Conservation (phyloP, 1,284 basidiomycete species). For the Leccinum fuscescens region DNA sequence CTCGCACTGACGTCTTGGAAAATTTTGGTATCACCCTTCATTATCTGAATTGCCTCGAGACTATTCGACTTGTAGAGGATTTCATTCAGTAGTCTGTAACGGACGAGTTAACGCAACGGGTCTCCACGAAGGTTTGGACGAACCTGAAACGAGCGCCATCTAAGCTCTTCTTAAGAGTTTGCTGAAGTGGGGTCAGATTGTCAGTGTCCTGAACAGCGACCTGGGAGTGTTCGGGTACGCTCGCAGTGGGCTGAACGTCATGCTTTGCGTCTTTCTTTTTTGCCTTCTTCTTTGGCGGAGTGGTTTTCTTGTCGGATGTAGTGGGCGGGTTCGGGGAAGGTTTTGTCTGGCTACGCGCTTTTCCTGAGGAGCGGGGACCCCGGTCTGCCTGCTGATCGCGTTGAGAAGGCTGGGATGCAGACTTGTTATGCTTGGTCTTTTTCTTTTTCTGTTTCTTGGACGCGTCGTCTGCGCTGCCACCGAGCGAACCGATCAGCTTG, state of each 20-base stretch:
- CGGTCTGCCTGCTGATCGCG: slow-evolving; percentile 8
- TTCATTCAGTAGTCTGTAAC: slow-evolving; percentile 82
- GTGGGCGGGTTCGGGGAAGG: neutral
- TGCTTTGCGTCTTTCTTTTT: slow-evolving; percentile 18
- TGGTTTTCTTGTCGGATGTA: neutral
- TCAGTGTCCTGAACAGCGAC: slow-evolving; percentile 9
- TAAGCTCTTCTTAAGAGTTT: slow-evolving; percentile 71
- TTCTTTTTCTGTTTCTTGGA: slow-evolving; percentile 38
- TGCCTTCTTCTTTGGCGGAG: slow-evolving; percentile 14
- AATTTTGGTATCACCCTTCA: slow-evolving; percentile 74
- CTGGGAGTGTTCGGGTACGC: slow-evolving; percentile 5
- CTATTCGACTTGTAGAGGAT: slow-evolving; percentile 83
- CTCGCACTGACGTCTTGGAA: slow-evolving; percentile 67
- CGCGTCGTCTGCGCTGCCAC: slow-evolving; percentile 24
- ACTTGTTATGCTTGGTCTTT: slow-evolving; percentile 21
- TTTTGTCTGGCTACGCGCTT: slow-evolving; percentile 4
- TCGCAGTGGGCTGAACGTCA: slow-evolving; percentile 3
- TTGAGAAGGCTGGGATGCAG: slow-evolving; percentile 18
- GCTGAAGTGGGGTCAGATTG: slow-evolving; percentile 71
- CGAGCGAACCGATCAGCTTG: slow-evolving; percentile 69
- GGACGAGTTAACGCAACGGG: slow-evolving; percentile 5
- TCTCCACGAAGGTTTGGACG: slow-evolving; percentile 16
- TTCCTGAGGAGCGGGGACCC: neutral
- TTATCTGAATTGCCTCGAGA: slow-evolving; percentile 70
- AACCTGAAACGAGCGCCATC: slow-evolving; percentile 86